Percentiles rank a stretch among this genome's conserved stretches.
phyloP scores from a whole-genome alignment of 2,329 filamentous ascomycete species.

The Trichoderma oligosporum region DNA sequence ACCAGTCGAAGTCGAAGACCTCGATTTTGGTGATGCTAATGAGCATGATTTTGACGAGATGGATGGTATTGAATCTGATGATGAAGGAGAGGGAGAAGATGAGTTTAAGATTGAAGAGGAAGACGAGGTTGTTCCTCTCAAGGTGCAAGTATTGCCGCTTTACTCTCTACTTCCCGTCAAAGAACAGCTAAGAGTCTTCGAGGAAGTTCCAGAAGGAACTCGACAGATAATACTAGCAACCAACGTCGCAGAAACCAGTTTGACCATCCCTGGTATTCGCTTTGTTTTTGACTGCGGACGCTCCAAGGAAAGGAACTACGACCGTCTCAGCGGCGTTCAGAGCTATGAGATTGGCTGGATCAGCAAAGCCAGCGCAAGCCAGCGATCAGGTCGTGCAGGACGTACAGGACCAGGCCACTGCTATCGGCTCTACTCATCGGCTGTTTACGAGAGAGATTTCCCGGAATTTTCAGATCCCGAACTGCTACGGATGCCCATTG shows the following conservation, averaged over 20 bases:
- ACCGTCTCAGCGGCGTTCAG: slow-evolving; percentile 84
- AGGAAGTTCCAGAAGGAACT: slow-evolving; percentile 74
- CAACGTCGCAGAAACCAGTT: slow-evolving; percentile 93
- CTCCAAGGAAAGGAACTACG: slow-evolving; percentile 87
- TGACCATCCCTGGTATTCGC: slow-evolving; percentile 91
- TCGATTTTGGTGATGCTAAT: slow-evolving; percentile 71
- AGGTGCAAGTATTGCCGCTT: slow-evolving; percentile 85
- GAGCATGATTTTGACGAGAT: slow-evolving; percentile 60
- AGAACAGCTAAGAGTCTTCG: slow-evolving; percentile 88
- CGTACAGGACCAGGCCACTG: slow-evolving; percentile 95
- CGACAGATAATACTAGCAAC: slow-evolving; percentile 87
- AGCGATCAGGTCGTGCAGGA: slow-evolving; percentile 88
- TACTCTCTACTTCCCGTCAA: slow-evolving; percentile 89
- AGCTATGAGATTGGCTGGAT: slow-evolving; percentile 96
- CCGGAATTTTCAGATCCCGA: slow-evolving; percentile 82
- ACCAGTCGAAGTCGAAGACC: slow-evolving; percentile 78
- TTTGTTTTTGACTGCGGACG: slow-evolving; percentile 96
- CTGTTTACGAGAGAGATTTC: slow-evolving; percentile 88
- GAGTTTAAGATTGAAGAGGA: slow-evolving; percentile 71
- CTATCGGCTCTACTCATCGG: slow-evolving; percentile 90
- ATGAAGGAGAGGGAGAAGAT: slow-evolving; percentile 49
- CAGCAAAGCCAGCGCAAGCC: slow-evolving; percentile 91
- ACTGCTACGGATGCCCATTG: slow-evolving; percentile 84
- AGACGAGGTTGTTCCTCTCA: slow-evolving; percentile 55
- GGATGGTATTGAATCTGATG: slow-evolving; percentile 56